Conservation (phyloP, 2,329 filamentous ascomycete genomes). For the Xylariales sp. region DNA sequence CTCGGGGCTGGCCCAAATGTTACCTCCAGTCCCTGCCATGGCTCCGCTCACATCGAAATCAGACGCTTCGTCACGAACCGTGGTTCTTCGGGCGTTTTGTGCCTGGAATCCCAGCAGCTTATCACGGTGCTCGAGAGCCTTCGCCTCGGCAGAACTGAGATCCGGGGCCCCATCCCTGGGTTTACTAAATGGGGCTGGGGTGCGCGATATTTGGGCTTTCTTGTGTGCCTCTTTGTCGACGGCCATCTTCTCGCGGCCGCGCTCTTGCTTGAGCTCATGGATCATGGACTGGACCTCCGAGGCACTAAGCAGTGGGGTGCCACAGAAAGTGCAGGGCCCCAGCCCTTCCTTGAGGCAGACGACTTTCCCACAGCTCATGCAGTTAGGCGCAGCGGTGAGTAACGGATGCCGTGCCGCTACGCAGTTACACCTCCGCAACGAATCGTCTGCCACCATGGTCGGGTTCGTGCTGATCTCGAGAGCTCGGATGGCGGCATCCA, state of each 20-base stretch:
- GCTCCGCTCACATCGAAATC: conserved; percentile 52
- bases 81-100: conserved; percentile 79
- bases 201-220: conserved; percentile 59
- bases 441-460: conserved; percentile 51
- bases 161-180: conserved; percentile 31
- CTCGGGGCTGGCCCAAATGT: conserved; percentile 79
- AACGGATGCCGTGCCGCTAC: conserved; percentile 84
- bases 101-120: conserved; percentile 78
- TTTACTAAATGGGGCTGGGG: conserved; percentile 55
- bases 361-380: conserved; percentile 87
- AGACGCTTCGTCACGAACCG: conserved; percentile 78
- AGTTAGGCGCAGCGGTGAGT: conserved; percentile 89
- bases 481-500: conserved; percentile 78
- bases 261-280: conserved; percentile 74
- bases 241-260: conserved; percentile 81
- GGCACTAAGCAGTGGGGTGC: conserved; percentile 63
- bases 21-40: conserved; percentile 44
- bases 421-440: conserved; percentile 74
- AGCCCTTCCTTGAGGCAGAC: conserved; percentile 92
- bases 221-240: conserved; percentile 69
- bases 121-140: conserved; percentile 75
- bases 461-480: conserved; percentile 93
- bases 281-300: conserved; percentile 84
- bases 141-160: conserved; percentile 54
- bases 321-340: conserved; percentile 91